phyloP scores from a whole-genome alignment of 2,329 filamentous ascomycete species.

The Colletotrichum lupini region DNA sequence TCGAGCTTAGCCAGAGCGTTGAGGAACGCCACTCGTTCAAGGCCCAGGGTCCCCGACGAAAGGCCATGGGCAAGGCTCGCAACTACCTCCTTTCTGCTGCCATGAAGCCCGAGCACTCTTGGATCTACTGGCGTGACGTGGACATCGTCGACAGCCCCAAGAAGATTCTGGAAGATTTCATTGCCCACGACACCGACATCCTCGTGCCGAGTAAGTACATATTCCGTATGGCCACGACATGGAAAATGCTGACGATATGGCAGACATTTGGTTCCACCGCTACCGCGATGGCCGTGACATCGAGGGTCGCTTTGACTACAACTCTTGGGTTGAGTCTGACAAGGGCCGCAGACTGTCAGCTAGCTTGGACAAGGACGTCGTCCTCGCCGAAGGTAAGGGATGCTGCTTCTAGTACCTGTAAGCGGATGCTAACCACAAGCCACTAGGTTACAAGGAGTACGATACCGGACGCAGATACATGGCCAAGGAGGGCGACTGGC shows the following conservation, averaged over 20 bases:
- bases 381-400: constrained; percentile 85
- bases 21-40: constrained; percentile 86
- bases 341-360: constrained; percentile 81
- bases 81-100: constrained; percentile 91
- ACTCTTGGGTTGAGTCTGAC: constrained; percentile 96
- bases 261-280: constrained; percentile 97
- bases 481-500: constrained; percentile 91
- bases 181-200: constrained; percentile 92
- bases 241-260: constrained; percentile 32
- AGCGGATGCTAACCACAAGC: constrained; percentile 35
- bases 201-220: constrained; percentile 86
- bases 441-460: constrained; percentile 87
- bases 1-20: constrained; percentile 80
- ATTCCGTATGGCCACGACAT: not conserved
- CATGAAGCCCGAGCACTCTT: constrained; percentile 92
- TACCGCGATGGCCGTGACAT: constrained; percentile 86
- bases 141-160: constrained; percentile 93
- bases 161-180: constrained; percentile 92
- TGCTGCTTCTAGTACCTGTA: not conserved
- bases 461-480: constrained; percentile 92
- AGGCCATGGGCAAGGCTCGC: constrained; percentile 87
- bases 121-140: constrained; percentile 99
- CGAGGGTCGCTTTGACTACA: constrained; percentile 98
- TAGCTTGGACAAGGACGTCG: constrained; percentile 79
- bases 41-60: constrained; percentile 89